Conservation (phyloP, 176 grass and related monocot genomes). For the Areca catechu region DNA sequence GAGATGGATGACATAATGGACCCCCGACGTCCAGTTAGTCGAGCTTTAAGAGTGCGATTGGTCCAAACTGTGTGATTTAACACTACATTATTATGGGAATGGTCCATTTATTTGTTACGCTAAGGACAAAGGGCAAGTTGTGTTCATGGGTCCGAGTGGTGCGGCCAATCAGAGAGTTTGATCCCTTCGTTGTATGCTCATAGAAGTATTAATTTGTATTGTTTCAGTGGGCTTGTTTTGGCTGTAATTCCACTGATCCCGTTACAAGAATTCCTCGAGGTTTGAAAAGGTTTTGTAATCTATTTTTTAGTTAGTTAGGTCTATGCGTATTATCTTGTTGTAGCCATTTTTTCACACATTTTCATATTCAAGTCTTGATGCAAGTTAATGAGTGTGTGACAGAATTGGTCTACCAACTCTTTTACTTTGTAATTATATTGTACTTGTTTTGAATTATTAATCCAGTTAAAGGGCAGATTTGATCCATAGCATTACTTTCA, state of each 20-base stretch:
- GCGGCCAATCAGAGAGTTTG: not conserved
- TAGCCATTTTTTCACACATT: no score
- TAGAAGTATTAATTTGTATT: not conserved
- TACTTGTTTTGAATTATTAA: no score
- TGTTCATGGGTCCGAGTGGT: not conserved
- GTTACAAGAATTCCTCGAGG: constrained; percentile 4
- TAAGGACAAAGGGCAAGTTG: not conserved
- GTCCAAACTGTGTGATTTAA: constrained; percentile 5
- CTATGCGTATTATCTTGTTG: not conserved
- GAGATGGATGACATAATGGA: constrained; percentile 5
- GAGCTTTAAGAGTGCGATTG: not conserved
- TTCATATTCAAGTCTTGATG: no score
- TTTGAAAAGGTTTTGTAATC: constrained; percentile 32
- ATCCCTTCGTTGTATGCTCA: constrained; percentile 5
- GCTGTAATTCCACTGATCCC: constrained; percentile 29
- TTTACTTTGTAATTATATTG: no score
- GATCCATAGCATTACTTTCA: no score
- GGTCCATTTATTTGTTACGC: not conserved
- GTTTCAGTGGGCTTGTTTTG: constrained; percentile 41
- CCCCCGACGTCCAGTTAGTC: not conserved
- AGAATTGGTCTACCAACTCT: no score
- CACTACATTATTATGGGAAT: not conserved
- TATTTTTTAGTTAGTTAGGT: constrained; percentile 13
- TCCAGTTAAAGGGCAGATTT: no score
- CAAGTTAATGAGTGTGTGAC: no score